Percentiles rank a stretch among this genome's conserved stretches.
Conservation (phyloP, 1,139 yeast species). For the Protomyces inouyei region DNA sequence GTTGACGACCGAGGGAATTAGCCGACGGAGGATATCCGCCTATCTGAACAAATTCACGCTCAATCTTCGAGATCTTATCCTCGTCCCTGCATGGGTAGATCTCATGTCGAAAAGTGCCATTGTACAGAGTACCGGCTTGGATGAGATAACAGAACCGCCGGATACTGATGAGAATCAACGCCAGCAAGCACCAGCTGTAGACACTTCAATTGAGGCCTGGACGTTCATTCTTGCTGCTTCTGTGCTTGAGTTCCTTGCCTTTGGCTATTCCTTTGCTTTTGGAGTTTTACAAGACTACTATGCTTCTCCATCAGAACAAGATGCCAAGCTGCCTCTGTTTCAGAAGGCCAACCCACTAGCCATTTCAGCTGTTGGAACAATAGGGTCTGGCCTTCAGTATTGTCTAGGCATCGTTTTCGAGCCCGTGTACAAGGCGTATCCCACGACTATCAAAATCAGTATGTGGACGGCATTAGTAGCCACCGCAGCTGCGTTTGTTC, state of each 20-base stretch:
- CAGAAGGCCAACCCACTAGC: not conserved
- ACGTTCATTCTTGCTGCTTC: not conserved
- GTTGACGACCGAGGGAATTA: too few relatives aligned
- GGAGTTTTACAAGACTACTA: not conserved
- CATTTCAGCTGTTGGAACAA: conserved; percentile 13
- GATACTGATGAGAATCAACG: too few relatives aligned
- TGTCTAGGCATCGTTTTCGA: conserved; percentile 9
- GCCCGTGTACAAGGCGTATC: conserved; percentile 11
- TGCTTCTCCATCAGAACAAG: not conserved
- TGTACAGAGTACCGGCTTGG: too few relatives aligned
- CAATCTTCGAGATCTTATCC: too few relatives aligned
- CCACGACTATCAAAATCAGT: conserved; percentile 8
- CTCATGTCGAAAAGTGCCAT: too few relatives aligned
- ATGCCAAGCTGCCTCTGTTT: not conserved
- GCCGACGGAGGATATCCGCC: too few relatives aligned
- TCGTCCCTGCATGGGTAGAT: too few relatives aligned
- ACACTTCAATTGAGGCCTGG: conserved; percentile 13
- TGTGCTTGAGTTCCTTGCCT: not conserved
- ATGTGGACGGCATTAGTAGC: conserved; percentile 3
- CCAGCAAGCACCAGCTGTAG: conserved; percentile 1
- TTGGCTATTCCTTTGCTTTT: not conserved
- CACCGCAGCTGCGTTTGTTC: not conserved
- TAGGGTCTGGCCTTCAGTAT: conserved; percentile 12
- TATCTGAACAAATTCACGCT: too few relatives aligned
- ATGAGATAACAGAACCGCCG: too few relatives aligned